These are phyloP conservation scores for Ganoderma resinaceum DNA, from an alignment of 1,284 basidiomycete species.

Conservation along the genomic window DNA sequence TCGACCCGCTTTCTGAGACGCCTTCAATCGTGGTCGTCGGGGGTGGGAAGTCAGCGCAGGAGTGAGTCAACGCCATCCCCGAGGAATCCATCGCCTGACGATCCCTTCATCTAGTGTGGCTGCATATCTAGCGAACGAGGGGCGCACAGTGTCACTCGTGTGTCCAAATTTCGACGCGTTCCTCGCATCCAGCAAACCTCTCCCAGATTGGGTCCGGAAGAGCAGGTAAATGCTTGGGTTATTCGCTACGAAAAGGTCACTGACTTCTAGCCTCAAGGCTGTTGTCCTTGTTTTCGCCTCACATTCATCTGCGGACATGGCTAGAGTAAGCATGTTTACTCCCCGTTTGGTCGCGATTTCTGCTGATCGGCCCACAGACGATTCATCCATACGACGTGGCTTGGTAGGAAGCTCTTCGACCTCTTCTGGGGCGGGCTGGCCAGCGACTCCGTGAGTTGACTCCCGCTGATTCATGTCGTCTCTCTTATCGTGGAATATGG, in stretches of 20 bases:
- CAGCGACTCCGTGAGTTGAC: constrained; percentile 1
- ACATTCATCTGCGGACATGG: constrained; percentile 30
- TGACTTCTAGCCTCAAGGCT: constrained; percentile 25
- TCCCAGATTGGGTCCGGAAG: constrained; percentile 56
- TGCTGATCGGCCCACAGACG: background rate
- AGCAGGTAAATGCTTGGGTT: constrained; percentile 51
- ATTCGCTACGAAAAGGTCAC: too few relatives aligned
- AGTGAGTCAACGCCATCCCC: constrained; percentile 37
- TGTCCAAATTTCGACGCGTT: constrained; percentile 57
- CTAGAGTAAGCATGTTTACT: constrained; percentile 30
- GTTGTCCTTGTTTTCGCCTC: constrained; percentile 34
- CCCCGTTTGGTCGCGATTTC: background rate
- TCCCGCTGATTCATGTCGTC: background rate
- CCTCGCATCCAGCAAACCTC: constrained; percentile 48
- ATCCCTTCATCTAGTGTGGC: background rate
- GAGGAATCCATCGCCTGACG: background rate
- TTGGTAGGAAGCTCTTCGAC: constrained; percentile 26
- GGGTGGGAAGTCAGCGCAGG: constrained; percentile 63
- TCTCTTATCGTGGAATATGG: background rate
- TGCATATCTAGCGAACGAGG: constrained; percentile 48
- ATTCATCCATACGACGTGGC: constrained; percentile 14
- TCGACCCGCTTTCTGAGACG: background rate
- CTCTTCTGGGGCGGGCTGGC: constrained; percentile 24
- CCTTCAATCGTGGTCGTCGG: constrained; percentile 55
- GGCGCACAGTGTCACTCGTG: constrained; percentile 53